Base-by-base conservation (phyloP, 495 filamentous ascomycete genomes). In the Neurospora sp. region DNA sequence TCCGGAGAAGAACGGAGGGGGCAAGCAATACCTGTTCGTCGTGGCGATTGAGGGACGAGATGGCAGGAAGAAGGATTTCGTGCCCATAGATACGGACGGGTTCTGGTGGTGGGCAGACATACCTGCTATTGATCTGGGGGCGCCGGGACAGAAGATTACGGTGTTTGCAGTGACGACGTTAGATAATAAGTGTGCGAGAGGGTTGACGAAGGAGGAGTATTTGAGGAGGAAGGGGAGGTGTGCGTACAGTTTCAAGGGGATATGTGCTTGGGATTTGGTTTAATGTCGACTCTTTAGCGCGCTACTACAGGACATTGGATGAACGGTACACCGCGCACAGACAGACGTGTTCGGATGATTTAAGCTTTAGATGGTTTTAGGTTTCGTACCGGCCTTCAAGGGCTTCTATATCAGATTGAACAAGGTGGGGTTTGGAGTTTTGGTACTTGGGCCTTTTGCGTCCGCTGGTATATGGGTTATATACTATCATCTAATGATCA, bases 101-200 rank as follows among this genome's bases (percentile, higher is more conserved):
- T 87, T 81, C 39, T 87, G 89, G 78, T 95, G 89, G 88, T 96
- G 92, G 86, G 79, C 88, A 3, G 94, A 97, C 81, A 85, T 97
- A 1, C 81, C 83, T 5, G 85, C 88, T 20, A 80, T 83, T 44
- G 86, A 89, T 72, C 79, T 97, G 39, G 94, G 94, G 1, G 82
- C 82, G 2, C 85, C 88, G 12, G 94, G 94, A 1, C 88, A 93
- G 82, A 88, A 84, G 69, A 80, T 94, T 1, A 83, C 81, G 69
- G 74, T 93, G 40, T 88, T 84, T 70, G 88, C 88, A 5, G 84
- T 96, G 69, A 89, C 87, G 10, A 89, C 83, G 37, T 82, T 93
- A 0, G 87, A 91, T 75, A 88, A 88, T 1, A 81, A 82, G 73
- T 89, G 91, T 79, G 91, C 85, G 16, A 86, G 91, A 71, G 93